Percentiles rank a stretch among this genome's conserved stretches.
phyloP scores from a whole-genome alignment of 352 stramenopile genomes.

The Elongisporangium prolatum region DNA sequence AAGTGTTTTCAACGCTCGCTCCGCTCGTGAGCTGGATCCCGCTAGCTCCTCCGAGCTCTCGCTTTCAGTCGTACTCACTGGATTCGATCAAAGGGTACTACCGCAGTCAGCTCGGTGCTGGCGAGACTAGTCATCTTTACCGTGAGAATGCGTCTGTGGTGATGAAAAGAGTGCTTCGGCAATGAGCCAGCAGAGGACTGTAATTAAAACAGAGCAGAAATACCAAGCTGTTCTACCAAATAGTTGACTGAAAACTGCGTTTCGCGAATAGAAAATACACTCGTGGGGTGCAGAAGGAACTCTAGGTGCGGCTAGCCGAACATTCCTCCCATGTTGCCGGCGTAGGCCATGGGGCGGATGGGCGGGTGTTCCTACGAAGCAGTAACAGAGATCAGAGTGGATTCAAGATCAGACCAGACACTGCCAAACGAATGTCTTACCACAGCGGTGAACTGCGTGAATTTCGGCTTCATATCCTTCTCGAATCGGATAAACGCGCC shows the following conservation, averaged over 20 bases:
- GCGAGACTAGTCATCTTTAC: constrained; percentile 12
- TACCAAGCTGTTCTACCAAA: constrained; percentile 10
- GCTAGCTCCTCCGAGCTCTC: constrained; percentile 29
- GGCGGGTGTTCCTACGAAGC: constrained; percentile 70
- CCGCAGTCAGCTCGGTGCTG: not conserved
- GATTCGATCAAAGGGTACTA: constrained; percentile 33
- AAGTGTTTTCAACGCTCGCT: constrained; percentile 63
- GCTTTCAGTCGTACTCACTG: constrained; percentile 29
- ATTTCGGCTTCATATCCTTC: constrained; percentile 92
- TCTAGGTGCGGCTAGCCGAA: constrained; percentile 48
- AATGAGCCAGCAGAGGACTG: constrained; percentile 2
- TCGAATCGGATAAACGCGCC: constrained; percentile 98
- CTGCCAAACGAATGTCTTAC: constrained; percentile 33
- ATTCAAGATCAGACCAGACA: not conserved
- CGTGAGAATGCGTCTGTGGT: constrained; percentile 23
- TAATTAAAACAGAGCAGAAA: constrained; percentile 2
- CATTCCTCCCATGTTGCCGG: constrained; percentile 88
- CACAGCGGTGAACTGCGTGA: constrained; percentile 94
- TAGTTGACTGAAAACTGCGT: constrained; percentile 9
- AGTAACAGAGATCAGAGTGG: not conserved
- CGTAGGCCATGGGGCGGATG: constrained; percentile 88
- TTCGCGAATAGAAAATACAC: constrained; percentile 15
- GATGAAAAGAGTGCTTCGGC: constrained; percentile 26
- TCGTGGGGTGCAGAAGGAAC: constrained; percentile 2
- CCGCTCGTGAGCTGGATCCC: constrained; percentile 47